Conservation (phyloP, 208 protist genomes). For the Balamuthia mandrillaris region DNA sequence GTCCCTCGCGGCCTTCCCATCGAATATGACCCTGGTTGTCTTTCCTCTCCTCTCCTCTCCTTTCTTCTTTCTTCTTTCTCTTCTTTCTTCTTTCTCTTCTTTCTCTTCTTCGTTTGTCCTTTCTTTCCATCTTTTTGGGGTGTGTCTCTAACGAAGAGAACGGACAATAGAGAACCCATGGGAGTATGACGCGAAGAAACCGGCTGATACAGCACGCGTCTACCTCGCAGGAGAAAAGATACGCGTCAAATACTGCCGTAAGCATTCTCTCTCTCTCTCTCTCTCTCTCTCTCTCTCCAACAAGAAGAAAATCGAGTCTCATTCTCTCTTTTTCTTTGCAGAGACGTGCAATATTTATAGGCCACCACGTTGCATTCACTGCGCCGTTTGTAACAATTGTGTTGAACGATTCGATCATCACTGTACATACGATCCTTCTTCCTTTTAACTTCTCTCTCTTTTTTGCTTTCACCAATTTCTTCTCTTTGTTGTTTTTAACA, state of each 20-base stretch:
- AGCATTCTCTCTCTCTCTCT: not conserved
- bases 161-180: not conserved
- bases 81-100: not conserved
- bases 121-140: not conserved
- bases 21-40: not conserved
- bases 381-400: constrained; percentile 64
- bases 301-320: too few species aligned
- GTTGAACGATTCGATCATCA: constrained; percentile 65
- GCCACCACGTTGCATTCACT: constrained; percentile 59
- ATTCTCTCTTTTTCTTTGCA: not conserved
- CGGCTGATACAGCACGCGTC: constrained; percentile 1
- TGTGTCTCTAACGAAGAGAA: not conserved
- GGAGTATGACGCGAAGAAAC: constrained; percentile 25
- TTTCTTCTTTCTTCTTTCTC: not conserved
- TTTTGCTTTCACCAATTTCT: not conserved
- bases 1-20: constrained; percentile 26
- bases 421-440: constrained; percentile 35
- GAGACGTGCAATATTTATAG: constrained; percentile 62
- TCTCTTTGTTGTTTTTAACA: not conserved
- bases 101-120: not conserved
- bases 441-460: not conserved
- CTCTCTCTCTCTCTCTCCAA: not conserved
- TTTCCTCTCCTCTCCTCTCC: not conserved
- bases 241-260: constrained; percentile 32
- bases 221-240: not conserved